phyloP scores from a whole-genome alignment of 2,329 filamentous ascomycete genomes.

The Paramyrothecium roridum region DNA sequence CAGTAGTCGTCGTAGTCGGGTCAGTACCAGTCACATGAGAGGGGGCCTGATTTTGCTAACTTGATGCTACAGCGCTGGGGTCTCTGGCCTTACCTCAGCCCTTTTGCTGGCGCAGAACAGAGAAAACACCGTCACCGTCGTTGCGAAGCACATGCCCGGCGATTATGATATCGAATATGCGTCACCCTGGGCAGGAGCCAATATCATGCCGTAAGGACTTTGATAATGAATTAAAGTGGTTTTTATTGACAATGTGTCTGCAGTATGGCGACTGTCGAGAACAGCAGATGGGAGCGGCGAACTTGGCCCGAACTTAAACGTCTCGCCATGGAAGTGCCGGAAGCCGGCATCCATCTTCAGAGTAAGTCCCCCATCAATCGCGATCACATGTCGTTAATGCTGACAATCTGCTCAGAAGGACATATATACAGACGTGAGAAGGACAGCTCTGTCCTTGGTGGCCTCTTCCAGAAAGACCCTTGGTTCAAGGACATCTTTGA shows the following conservation, averaged over 20 bases:
- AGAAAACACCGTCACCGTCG: slow-evolving; percentile 57
- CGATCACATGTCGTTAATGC: background rate
- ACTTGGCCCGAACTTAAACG: slow-evolving; percentile 63
- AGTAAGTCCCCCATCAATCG: slow-evolving; percentile 33
- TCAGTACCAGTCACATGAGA: background rate
- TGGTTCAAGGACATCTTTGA: background rate
- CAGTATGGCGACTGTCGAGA: slow-evolving; percentile 40
- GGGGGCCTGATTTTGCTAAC: slow-evolving; percentile 3
- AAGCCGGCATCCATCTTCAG: slow-evolving; percentile 80
- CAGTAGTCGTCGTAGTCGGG: no score
- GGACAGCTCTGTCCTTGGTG: slow-evolving; percentile 37
- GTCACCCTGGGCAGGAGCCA: slow-evolving; percentile 85
- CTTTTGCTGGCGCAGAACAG: slow-evolving; percentile 43
- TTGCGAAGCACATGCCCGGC: slow-evolving; percentile 88
- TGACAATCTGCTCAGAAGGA: slow-evolving; percentile 32
- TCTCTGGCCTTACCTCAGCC: slow-evolving; percentile 49
- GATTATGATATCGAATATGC: slow-evolving; percentile 91
- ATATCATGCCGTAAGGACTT: slow-evolving; percentile 65
- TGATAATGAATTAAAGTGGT: background rate
- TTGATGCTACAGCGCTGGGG: slow-evolving; percentile 36
- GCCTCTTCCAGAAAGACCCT: background rate
- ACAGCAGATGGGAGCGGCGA: slow-evolving; percentile 56
- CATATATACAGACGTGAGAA: slow-evolving; percentile 55
- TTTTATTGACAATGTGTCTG: background rate
- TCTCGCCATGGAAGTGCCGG: slow-evolving; percentile 62